Evolutionary conservation across 306 rosid genomes (phyloP).

Genomic region (Lathyrus tuberosus): DNA sequence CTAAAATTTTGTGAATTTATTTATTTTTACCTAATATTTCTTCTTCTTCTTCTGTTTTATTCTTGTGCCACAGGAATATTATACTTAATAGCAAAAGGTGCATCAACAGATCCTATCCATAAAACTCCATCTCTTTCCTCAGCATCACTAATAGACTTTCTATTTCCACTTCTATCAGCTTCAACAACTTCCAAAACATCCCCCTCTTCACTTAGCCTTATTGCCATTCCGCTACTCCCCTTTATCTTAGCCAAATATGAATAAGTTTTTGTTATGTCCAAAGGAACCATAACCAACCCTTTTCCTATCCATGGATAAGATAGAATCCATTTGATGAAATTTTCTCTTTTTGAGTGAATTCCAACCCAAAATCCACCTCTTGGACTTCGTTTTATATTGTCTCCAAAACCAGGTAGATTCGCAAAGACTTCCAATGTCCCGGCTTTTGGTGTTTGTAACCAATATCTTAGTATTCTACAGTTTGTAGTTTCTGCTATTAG

Average conservation of each 20-base stretch:
- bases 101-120: slow-evolving; percentile 70
- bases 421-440: slow-evolving; percentile 61
- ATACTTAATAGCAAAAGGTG: slow-evolving; percentile 59
- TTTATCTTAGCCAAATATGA: slow-evolving; percentile 51
- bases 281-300: slow-evolving; percentile 54
- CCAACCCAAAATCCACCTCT: slow-evolving; percentile 91
- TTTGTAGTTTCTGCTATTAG: slow-evolving; percentile 61
- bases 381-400: slow-evolving; percentile 74
- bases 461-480: slow-evolving; percentile 65
- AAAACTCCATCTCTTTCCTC: slow-evolving; percentile 69
- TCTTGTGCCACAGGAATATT: slow-evolving; percentile 8
- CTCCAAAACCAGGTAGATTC: slow-evolving; percentile 72
- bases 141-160: slow-evolving; percentile 63
- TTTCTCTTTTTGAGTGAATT: slow-evolving; percentile 54
- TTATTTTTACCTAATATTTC: too few relatives aligned
- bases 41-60: background rate
- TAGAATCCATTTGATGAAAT: slow-evolving; percentile 45
- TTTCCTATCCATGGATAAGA: slow-evolving; percentile 58
- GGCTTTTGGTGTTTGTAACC: slow-evolving; percentile 58
- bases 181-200: slow-evolving; percentile 56
- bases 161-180: slow-evolving; percentile 38
- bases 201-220: slow-evolving; percentile 72
- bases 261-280: slow-evolving; percentile 49
- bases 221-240: slow-evolving; percentile 53
- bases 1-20: too few relatives aligned